These are phyloP conservation scores for Drechslerella stenobrocha DNA, from an alignment of 2,329 filamentous ascomycete genomes.

Conservation along the genomic window DNA sequence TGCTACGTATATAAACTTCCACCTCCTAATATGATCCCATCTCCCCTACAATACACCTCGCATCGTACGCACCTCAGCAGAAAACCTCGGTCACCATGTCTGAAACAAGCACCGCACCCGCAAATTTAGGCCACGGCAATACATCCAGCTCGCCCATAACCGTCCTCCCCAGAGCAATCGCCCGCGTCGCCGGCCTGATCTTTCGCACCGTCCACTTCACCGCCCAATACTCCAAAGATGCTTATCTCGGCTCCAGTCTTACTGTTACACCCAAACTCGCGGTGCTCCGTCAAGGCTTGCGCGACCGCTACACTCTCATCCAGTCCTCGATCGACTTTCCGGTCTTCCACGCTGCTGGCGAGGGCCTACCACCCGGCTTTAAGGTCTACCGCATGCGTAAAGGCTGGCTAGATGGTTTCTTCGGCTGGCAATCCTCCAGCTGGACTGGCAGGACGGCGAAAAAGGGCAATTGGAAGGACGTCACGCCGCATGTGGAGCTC, in stretches of 20 bases:
- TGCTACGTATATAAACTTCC: too few species aligned
- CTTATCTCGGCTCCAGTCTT: constrained; percentile 34
- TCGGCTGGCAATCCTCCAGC: constrained; percentile 40
- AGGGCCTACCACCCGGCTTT: constrained; percentile 33
- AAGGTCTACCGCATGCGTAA: constrained; percentile 48
- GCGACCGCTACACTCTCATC: constrained; percentile 35
- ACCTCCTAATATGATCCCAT: too few species aligned
- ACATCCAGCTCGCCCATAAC: constrained; percentile 20
- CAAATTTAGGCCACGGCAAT: constrained; percentile 7
- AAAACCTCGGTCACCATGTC: constrained; percentile 14
- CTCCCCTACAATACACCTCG: too few species aligned
- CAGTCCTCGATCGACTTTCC: constrained; percentile 42
- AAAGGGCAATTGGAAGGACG: constrained; percentile 33
- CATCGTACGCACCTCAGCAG: too few species aligned
- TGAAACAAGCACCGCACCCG: constrained; percentile 13
- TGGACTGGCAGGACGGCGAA: constrained; percentile 44
- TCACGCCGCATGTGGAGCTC: constrained; percentile 39
- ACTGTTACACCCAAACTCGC: constrained; percentile 36
- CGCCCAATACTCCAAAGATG: constrained; percentile 39
- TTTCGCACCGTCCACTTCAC: constrained; percentile 27
- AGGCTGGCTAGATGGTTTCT: constrained; percentile 46
- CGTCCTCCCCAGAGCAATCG: constrained; percentile 28
- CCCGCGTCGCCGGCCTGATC: constrained; percentile 24
- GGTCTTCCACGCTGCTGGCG: constrained; percentile 28
- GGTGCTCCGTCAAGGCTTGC: constrained; percentile 27